Evolutionary conservation across 495 filamentous ascomycete genomes (phyloP).

Genomic region (Aspergillus asperescens): DNA sequence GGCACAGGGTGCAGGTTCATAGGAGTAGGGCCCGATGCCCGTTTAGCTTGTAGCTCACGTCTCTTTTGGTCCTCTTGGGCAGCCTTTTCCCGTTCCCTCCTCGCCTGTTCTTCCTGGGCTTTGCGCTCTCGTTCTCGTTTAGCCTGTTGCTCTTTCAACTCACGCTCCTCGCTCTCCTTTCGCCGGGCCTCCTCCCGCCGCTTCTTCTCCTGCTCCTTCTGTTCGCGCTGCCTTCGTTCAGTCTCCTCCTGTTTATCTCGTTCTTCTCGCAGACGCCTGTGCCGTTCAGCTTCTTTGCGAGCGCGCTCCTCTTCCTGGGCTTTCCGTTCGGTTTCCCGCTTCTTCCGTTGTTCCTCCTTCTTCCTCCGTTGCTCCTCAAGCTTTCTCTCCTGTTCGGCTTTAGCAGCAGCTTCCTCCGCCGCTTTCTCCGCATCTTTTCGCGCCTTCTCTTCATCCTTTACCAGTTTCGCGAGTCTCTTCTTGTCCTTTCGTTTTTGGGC

Average conservation of each 20-base stretch:
- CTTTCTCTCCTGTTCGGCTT: constrained; percentile 72
- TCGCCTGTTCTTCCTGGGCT: constrained; percentile 57
- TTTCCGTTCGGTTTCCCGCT: constrained; percentile 87
- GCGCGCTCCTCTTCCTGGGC: constrained; percentile 81
- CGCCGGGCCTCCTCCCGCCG: constrained; percentile 56
- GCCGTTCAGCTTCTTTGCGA: constrained; percentile 73
- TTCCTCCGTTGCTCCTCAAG: constrained; percentile 71
- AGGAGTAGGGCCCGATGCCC: constrained; percentile 50
- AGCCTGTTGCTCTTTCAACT: constrained; percentile 60
- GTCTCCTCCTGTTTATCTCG: constrained; percentile 74
- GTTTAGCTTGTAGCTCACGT: constrained; percentile 41
- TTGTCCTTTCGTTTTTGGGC: constrained; percentile 91
- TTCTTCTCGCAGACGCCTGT: constrained; percentile 71
- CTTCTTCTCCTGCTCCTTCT: constrained; percentile 67
- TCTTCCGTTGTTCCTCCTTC: constrained; percentile 85
- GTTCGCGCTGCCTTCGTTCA: constrained; percentile 67
- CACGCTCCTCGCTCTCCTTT: constrained; percentile 71
- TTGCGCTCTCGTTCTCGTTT: constrained; percentile 65
- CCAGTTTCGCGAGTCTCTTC: constrained; percentile 75
- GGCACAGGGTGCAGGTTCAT: constrained; percentile 47
- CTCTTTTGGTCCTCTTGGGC: constrained; percentile 51
- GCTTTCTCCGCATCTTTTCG: constrained; percentile 82
- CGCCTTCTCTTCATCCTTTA: constrained; percentile 84
- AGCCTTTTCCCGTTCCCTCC: constrained; percentile 49
- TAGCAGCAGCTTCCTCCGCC: constrained; percentile 76